Conservation (phyloP, 106 monocot species). For the Agapanthus africanus region DNA sequence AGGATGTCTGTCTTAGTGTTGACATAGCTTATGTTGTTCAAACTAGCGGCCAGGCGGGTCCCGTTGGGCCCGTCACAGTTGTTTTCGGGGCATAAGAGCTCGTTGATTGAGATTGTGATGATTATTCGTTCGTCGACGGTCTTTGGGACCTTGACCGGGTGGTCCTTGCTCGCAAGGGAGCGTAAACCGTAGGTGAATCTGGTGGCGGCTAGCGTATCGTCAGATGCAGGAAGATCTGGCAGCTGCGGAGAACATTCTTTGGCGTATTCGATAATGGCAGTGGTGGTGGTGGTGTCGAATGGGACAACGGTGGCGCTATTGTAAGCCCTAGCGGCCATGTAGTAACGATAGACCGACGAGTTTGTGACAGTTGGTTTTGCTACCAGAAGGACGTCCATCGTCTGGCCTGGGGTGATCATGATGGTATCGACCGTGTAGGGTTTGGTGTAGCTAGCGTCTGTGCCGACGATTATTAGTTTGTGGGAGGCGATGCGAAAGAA, state of each 20-base stretch:
- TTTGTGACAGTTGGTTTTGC: constrained; percentile 4
- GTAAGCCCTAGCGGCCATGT: constrained; percentile 63
- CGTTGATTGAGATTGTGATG: neutral
- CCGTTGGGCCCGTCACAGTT: neutral
- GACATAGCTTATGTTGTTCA: constrained; percentile 35
- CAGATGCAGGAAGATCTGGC: constrained; percentile 18
- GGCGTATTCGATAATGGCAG: constrained; percentile 61
- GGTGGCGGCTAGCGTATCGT: constrained; percentile 15
- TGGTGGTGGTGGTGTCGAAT: constrained; percentile 67
- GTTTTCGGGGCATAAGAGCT: neutral
- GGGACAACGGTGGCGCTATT: constrained; percentile 19
- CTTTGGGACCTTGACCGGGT: neutral
- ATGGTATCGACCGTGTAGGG: constrained; percentile 19
- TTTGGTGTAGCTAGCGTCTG: constrained; percentile 32
- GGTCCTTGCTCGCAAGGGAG: neutral
- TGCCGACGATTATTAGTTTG: constrained; percentile 27
- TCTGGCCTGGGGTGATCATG: constrained; percentile 27
- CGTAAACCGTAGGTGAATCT: constrained; percentile 16
- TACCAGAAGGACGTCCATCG: constrained; percentile 23
- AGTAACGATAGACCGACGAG: constrained; percentile 25
- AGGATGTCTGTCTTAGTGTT: neutral
- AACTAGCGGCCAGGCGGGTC: constrained; percentile 11
- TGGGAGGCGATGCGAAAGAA: constrained; percentile 38
- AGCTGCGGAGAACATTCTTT: neutral
- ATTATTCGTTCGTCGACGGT: neutral